A percentile compares a stretch with the other conserved stretches of the same genome.
Evolutionary conservation across 305 asterid genomes (phyloP).

Genomic region (Andrographis paniculata): DNA sequence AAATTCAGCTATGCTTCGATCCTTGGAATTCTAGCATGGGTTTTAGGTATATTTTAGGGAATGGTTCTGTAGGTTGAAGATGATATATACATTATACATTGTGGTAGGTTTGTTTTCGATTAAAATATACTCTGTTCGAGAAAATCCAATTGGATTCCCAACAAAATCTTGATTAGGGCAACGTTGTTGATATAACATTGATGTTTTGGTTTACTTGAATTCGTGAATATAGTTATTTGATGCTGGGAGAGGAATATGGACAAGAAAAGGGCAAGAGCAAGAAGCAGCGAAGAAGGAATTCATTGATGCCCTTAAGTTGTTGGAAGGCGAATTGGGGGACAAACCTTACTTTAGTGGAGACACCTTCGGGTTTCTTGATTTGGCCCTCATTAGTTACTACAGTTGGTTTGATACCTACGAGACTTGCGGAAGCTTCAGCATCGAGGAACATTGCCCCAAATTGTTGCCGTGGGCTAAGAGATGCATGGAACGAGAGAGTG

Average conservation of each 20-base stretch:
- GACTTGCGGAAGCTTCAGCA: slow-evolving; percentile 27
- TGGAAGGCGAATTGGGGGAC: slow-evolving; percentile 35
- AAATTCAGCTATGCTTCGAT: too few species aligned
- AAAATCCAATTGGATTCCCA: too few species aligned
- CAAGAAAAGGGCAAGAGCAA: slow-evolving; percentile 28
- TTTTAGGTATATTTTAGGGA: too few species aligned
- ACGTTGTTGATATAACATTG: too few species aligned
- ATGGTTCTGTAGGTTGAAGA: too few species aligned
- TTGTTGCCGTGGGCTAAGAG: slow-evolving; percentile 36
- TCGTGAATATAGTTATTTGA: slow-evolving; percentile 9
- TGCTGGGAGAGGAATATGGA: slow-evolving; percentile 26
- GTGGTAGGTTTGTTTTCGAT: too few species aligned
- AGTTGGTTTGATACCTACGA: slow-evolving; percentile 37
- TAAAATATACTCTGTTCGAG: too few species aligned
- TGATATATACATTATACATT: too few species aligned
- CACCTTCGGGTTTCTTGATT: slow-evolving; percentile 33
- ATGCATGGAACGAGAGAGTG: slow-evolving; percentile 36
- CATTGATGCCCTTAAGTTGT: slow-evolving; percentile 20
- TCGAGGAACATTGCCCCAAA: slow-evolving; percentile 30
- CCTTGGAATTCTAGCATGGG: too few species aligned
- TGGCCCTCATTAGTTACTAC: slow-evolving; percentile 30
- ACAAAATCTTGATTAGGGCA: too few species aligned
- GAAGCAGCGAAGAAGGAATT: slow-evolving; percentile 33
- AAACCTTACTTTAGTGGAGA: slow-evolving; percentile 37
- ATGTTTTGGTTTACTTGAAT: too few species aligned